phyloP scores from a whole-genome alignment of 1,284 basidiomycete genomes.

The Psilocybe mexicana region DNA sequence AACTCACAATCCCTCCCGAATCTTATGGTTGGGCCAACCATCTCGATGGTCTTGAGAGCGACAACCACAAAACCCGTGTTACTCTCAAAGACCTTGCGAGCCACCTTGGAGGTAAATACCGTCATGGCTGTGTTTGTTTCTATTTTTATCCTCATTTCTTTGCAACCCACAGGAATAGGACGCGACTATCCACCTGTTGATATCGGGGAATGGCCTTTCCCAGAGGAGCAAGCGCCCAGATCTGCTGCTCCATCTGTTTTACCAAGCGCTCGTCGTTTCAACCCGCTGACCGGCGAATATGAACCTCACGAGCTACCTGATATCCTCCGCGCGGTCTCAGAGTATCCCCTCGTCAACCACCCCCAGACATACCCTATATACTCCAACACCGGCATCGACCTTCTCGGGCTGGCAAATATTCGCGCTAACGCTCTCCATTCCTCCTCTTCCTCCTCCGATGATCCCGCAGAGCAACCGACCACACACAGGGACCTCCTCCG shows the following conservation, averaged over 20 bases:
- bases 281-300: not conserved
- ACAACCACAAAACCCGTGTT: slow-evolving; percentile 33
- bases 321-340: slow-evolving; percentile 36
- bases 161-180: slow-evolving; percentile 34
- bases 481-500: slow-evolving; percentile 43
- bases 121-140: not conserved
- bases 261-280: not conserved
- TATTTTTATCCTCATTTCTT: not conserved
- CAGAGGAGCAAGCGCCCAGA: not conserved
- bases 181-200: slow-evolving; percentile 44
- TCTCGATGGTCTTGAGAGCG: slow-evolving; percentile 19
- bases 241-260: not conserved
- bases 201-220: slow-evolving; percentile 40
- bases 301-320: slow-evolving; percentile 10
- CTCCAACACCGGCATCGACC: slow-evolving; percentile 46
- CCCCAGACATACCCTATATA: slow-evolving; percentile 49
- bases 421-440: slow-evolving; percentile 33
- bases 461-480: slow-evolving; percentile 25
- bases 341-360: slow-evolving; percentile 38
- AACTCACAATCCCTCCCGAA: slow-evolving; percentile 30
- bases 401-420: slow-evolving; percentile 44
- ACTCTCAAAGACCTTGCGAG: slow-evolving; percentile 47
- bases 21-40: slow-evolving; percentile 32
- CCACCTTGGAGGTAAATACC: slow-evolving; percentile 43
- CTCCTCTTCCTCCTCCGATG: slow-evolving; percentile 25